phyloP scores from a whole-genome alignment of 805 yeast species.

The Clavispora vitiphila region DNA sequence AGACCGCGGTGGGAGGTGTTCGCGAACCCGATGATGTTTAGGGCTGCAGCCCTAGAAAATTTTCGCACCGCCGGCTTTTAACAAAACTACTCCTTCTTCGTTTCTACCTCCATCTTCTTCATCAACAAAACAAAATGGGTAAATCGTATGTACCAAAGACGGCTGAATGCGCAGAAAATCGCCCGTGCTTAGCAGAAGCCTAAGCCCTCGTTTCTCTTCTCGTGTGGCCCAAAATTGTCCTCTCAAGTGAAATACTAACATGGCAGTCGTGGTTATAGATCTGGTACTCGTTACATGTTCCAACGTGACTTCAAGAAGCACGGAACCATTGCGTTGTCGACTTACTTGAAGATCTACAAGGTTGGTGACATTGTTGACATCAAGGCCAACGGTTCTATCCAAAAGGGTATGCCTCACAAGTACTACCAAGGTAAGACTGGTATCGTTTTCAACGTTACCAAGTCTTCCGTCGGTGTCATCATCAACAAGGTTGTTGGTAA shows the following conservation, averaged over 20 bases:
- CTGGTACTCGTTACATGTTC: slow-evolving; percentile 99
- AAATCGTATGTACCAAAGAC: slow-evolving; percentile 21
- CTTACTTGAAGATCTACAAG: slow-evolving; percentile 96
- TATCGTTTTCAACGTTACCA: slow-evolving; percentile 98
- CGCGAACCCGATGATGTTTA: background rate
- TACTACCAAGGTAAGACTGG: slow-evolving; percentile 99
- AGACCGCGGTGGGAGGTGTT: background rate
- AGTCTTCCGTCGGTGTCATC: slow-evolving; percentile 96
- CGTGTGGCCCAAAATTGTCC: background rate
- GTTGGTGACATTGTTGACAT: slow-evolving; percentile 99
- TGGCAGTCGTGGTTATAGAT: slow-evolving; percentile 91
- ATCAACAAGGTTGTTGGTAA: slow-evolving; percentile 97
- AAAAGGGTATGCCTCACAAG: slow-evolving; percentile 99
- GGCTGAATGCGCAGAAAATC: background rate
- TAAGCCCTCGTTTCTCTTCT: background rate
- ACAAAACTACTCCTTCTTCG: slow-evolving; percentile 5
- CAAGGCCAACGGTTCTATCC: slow-evolving; percentile 98
- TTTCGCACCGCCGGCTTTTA: slow-evolving; percentile 9
- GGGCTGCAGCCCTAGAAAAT: slow-evolving; percentile 12
- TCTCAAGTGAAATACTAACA: slow-evolving; percentile 19
- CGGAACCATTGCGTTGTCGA: slow-evolving; percentile 90
- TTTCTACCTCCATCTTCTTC: slow-evolving; percentile 8
- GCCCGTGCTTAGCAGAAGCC: background rate
- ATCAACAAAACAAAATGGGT: slow-evolving; percentile 23
- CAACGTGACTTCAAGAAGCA: slow-evolving; percentile 98